A percentile compares a stretch with the other conserved stretches of the same genome.
Evolutionary conservation across 2,329 filamentous ascomycete species (phyloP).

Genomic region (Penicillium capsulatum): DNA sequence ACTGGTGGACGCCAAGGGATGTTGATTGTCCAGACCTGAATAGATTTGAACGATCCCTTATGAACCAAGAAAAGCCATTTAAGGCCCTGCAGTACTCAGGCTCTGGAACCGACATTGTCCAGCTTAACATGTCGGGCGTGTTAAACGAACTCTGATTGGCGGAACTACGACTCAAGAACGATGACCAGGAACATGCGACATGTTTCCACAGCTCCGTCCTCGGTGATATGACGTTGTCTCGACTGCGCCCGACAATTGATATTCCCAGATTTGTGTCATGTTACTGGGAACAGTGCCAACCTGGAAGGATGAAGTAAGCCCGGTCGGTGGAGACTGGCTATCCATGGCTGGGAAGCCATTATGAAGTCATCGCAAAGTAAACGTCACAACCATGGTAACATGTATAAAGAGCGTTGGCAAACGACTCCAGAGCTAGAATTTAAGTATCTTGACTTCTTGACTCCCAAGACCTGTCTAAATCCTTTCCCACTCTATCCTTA

Average conservation of each 20-base stretch:
- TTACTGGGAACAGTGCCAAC: too few species aligned
- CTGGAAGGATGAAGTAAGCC: conserved; percentile 3
- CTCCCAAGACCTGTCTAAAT: background rate
- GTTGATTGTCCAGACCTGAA: too few species aligned
- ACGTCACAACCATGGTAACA: conserved; percentile 13
- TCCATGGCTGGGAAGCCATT: conserved; percentile 7
- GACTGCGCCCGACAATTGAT: too few species aligned
- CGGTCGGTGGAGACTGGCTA: background rate
- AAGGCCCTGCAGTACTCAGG: too few species aligned
- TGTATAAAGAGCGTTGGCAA: conserved; percentile 3
- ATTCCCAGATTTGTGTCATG: too few species aligned
- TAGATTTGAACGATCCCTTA: too few species aligned
- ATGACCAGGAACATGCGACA: conserved; percentile 1
- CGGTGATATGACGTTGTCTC: too few species aligned
- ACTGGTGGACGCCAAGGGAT: too few species aligned
- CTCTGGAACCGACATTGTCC: too few species aligned
- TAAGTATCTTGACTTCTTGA: background rate
- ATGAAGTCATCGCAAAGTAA: conserved; percentile 21
- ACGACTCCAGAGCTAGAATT: background rate
- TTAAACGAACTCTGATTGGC: background rate
- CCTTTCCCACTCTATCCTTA: background rate
- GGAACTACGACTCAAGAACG: background rate
- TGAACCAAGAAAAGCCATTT: too few species aligned
- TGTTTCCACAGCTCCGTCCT: conserved; percentile 3
- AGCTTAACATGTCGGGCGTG: too few species aligned